Percentiles rank a stretch among this genome's conserved stretches.
Evolutionary conservation across 257 asterid genomes (phyloP).

Genomic region (Solanum pinnatisectum): DNA sequence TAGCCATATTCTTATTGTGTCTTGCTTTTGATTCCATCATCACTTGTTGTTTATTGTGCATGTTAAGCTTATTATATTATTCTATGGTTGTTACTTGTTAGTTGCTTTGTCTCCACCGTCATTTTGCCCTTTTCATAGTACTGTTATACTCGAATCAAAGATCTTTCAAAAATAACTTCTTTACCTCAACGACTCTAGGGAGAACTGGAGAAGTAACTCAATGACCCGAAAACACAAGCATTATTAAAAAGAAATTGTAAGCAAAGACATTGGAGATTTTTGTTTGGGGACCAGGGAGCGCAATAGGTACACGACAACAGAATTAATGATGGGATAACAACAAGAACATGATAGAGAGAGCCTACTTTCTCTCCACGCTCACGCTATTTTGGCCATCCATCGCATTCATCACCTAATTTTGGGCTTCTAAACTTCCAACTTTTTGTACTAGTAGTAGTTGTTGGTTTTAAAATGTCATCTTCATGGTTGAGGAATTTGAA

Average conservation of each 20-base stretch:
- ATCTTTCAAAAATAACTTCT: not conserved
- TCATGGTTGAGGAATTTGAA: not conserved
- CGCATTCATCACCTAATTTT: not conserved
- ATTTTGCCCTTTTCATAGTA: not conserved
- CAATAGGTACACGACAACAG: not conserved
- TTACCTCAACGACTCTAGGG: not conserved
- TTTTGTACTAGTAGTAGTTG: not conserved
- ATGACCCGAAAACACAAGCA: not conserved
- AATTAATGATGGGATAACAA: not conserved
- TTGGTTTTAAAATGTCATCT: not conserved
- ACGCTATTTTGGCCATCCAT: not conserved
- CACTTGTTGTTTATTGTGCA: not conserved
- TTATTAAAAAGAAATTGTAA: not conserved
- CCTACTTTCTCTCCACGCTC: not conserved
- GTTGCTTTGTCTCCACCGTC: not conserved
- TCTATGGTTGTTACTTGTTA: no score
- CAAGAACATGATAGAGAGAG: not conserved
- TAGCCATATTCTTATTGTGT: no score
- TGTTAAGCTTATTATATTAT: no score
- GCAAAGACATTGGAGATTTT: not conserved
- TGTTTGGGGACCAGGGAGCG: not conserved
- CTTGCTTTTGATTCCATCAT: not conserved
- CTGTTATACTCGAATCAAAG: not conserved
- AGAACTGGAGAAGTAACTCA: not conserved
- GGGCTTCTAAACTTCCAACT: not conserved